Percentiles rank a stretch among this genome's conserved stretches.
phyloP scores from a whole-genome alignment of 2,329 filamentous ascomycete genomes.

The Penicillium frequentans region DNA sequence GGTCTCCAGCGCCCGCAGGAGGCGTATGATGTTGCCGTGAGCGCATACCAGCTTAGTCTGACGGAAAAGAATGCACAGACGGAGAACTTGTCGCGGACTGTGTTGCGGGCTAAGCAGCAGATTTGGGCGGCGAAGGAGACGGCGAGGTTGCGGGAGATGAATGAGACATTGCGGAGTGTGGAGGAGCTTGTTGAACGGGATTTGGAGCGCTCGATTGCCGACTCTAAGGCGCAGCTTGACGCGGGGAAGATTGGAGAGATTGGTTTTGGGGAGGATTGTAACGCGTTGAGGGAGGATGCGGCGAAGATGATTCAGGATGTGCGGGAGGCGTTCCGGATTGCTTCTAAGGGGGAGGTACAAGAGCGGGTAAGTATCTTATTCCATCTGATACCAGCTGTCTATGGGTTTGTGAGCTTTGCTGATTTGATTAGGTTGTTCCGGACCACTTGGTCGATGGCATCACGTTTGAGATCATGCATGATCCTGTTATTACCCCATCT shows the following conservation, averaged over 20 bases:
- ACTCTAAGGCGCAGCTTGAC: constrained; percentile 36
- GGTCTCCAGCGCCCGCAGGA: constrained; percentile 69
- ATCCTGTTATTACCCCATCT: constrained; percentile 61
- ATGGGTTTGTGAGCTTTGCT: background rate
- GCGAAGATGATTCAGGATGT: constrained; percentile 49
- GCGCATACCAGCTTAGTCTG: constrained; percentile 71
- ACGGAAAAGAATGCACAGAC: constrained; percentile 65
- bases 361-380: constrained; percentile 40
- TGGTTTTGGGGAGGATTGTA: constrained; percentile 68
- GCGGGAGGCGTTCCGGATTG: constrained; percentile 44
- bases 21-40: constrained; percentile 68
- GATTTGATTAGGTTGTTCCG: constrained; percentile 42
- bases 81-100: constrained; percentile 68
- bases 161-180: constrained; percentile 40
- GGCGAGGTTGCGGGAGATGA: constrained; percentile 46
- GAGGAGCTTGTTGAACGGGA: constrained; percentile 44
- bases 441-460: constrained; percentile 52
- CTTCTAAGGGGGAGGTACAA: constrained; percentile 41
- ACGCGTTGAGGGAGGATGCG: constrained; percentile 54
- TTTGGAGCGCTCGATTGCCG: constrained; percentile 36
- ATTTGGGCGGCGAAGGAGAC: constrained; percentile 76
- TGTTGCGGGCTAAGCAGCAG: constrained; percentile 79
- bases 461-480: constrained; percentile 53
- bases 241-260: constrained; percentile 53
- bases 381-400: too few species aligned